Evolutionary conservation across 768 basidiomycete genomes (phyloP), one percentile per base, ranked within the genome.

Genomic region (Hortiboletus flavorubellus): DNA sequence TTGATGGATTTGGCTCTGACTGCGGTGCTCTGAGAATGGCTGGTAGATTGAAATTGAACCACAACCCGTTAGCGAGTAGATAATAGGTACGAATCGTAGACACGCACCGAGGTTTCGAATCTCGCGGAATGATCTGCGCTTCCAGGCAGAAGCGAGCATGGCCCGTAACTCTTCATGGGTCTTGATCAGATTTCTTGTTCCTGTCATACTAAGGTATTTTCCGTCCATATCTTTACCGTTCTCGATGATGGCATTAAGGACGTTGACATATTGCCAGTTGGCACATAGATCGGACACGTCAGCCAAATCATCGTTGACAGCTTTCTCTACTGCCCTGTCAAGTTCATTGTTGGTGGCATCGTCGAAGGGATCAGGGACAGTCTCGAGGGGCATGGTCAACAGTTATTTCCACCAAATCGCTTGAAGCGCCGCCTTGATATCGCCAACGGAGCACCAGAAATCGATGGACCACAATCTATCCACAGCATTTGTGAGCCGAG

Each of bases 61-160:
- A 45, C 1, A 14, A 21, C 14, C 2, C 2, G 8, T 50, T 33
- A 16, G 34, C 10, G 12, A 4, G 30, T 21, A 12, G 4, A 18
- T 6, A 5, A 33, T 26, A 33, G 2, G 3, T 12, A 16, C 16
- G 11, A 8, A 1, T 41, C 3, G 4, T 14, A 4, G 30, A 23
- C 7, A 37, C 49, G 12, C 0, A 59, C 58, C 49, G 3, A 59
- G 54, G 41, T 44, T 59, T 29, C 54, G 49, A 51, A 59, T 57
- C 4, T 56, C 42, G 56, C 38, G 33, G 12, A 48, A 52, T 9
- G 50, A 49, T 23, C 34, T 56, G 10, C 2, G 11, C n/a, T 8
- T 6, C 54, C 58, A 58, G 10, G 58, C 58, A 1, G 42, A 23
- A 4, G 12, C 2, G 0, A 58, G 55, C 38, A 53, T 33, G 2